Evolutionary conservation across 441 rosid species (phyloP), one percentile per base, ranked within the genome.

Genomic region (Populus hybrid): DNA sequence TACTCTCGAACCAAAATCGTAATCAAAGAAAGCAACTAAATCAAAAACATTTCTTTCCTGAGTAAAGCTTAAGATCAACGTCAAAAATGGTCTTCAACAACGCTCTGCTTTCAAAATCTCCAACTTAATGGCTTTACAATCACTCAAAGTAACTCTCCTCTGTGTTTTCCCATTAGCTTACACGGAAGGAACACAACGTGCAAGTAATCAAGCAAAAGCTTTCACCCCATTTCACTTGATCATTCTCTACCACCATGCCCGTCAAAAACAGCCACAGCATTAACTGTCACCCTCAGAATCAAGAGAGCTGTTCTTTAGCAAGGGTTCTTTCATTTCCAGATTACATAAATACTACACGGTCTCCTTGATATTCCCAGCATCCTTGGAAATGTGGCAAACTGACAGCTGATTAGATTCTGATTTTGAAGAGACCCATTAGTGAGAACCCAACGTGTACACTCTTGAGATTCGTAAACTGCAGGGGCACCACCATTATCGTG

Each of bases 221-320:
- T 72, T 57, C 86, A 81, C 79, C 86, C 85, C 84, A 84, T 81
- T 75, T 84, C 83, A 67, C 85, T 87, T 61, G 86, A 24, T 24
- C 24, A 83, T 82, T 85, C 86, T 36, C 70, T 70, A 6, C 84
- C 89, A 30, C 82, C 84, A 73, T 82, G 87, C 11, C 87, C 89
- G 11, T 87, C 87, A 83, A 85, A 87, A 67, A 84, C 79, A 21
- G 85, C 86, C 12, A 77, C 69, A 64, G 76, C 61, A 66, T 84
- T 78, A 70, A 87, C 82, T 65, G 9, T 70, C 79, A 70, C 72
- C 80, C 76, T 76, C 73, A 5, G 74, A n/a, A 23, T 63, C 57
- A 21, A 34, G 35, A 26, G 23, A 21, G 30, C 18, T 5, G 23
- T n/a, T 73, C 83, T 88, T 82, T 1, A 75, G 81, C 59, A 83